Percentiles rank a stretch among this genome's conserved stretches.
Evolutionary conservation across 306 rosid species (phyloP).

Genomic region (Vicia villosa): DNA sequence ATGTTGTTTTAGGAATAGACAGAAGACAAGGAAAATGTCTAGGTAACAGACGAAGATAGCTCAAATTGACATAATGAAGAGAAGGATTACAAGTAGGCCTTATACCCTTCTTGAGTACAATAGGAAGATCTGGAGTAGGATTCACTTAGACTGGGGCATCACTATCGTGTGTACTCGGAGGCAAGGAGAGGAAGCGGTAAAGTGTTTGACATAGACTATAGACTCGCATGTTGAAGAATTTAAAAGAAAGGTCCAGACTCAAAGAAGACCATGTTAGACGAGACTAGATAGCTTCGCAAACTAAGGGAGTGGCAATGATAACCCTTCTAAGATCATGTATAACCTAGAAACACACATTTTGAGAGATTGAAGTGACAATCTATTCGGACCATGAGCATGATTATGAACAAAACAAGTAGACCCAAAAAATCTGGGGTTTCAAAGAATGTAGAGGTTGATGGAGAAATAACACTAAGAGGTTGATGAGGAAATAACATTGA

Average conservation of each 20-base stretch:
- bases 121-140: background rate
- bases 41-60: background rate
- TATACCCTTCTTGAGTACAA: background rate
- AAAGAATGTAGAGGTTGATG: background rate
- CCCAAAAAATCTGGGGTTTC: background rate
- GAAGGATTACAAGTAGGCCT: background rate
- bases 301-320: background rate
- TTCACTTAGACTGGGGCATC: background rate
- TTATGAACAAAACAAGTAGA: background rate
- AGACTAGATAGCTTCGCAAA: background rate
- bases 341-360: background rate
- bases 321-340: background rate
- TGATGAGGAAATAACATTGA: background rate
- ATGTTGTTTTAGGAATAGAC: background rate
- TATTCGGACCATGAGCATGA: background rate
- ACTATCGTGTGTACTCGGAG: background rate
- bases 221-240: background rate
- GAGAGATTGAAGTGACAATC: background rate
- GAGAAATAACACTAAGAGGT: background rate
- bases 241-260: background rate
- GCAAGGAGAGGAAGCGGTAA: background rate
- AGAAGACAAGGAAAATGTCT: background rate
- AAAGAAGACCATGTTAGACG: background rate
- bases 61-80: background rate
- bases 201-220: too few species aligned